A percentile compares a stretch with the other conserved stretches of the same genome.
Evolutionary conservation across 2,329 filamentous ascomycete species (phyloP).

Genomic region (Penicillium concentricum): DNA sequence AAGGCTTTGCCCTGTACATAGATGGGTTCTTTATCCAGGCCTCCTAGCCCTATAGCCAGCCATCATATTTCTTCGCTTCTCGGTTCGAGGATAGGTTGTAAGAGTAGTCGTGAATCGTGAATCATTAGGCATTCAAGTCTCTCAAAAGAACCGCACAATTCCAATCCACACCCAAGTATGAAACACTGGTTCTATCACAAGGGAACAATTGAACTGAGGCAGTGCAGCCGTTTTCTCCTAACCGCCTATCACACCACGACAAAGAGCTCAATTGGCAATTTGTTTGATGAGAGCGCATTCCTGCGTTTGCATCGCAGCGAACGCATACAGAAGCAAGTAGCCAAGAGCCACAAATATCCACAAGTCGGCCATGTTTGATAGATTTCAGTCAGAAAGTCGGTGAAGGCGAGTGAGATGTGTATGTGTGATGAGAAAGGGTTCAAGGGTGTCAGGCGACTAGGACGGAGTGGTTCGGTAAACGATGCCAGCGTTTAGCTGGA

Average conservation of each 20-base stretch:
- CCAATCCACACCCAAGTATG: background rate
- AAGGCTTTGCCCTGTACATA: background rate
- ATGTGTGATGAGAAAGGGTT: background rate
- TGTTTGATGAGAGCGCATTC: conserved; percentile 10
- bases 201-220: no score
- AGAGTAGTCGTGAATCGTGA: conserved; percentile 1
- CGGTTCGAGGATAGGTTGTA: background rate
- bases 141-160: background rate
- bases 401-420: conserved; percentile 1
- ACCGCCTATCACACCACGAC: background rate
- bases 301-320: conserved; percentile 28
- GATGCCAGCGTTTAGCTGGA: background rate
- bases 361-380: conserved; percentile 26
- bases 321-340: conserved; percentile 37
- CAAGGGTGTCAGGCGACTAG: background rate
- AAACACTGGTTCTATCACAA: background rate
- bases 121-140: background rate
- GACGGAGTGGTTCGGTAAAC: background rate
- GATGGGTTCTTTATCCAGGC: background rate
- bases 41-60: background rate
- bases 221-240: background rate
- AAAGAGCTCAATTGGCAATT: conserved; percentile 21
- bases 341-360: conserved; percentile 38
- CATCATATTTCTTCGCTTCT: background rate
- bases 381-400: conserved; percentile 1